Conservation (phyloP, 805 yeast species). For the Cyberlindnera saturnus region DNA sequence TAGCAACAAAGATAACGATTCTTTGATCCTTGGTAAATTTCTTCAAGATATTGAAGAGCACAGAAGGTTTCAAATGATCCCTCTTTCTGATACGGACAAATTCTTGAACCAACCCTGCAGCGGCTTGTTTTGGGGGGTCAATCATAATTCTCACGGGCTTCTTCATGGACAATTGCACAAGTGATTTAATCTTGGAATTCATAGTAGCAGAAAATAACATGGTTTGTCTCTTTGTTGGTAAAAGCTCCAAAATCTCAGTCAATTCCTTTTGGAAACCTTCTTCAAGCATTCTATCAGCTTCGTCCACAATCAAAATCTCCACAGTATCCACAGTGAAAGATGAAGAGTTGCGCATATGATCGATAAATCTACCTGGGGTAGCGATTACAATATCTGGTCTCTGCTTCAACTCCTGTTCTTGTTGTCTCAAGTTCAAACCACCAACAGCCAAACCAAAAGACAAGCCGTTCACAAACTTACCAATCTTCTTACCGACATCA, state of each 20-base stretch:
- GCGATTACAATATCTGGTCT: conserved; percentile 97
- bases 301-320: conserved; percentile 91
- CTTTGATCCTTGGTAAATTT: conserved; percentile 60
- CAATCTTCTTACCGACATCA: conserved; percentile 86
- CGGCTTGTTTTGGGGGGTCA: conserved; percentile 93
- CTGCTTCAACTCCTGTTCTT: conserved; percentile 86
- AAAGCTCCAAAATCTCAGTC: conserved; percentile 77
- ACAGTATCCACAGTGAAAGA: conserved; percentile 86
- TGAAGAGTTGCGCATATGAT: conserved; percentile 92
- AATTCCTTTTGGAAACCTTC: conserved; percentile 97
- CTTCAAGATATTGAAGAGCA: conserved; percentile 65
- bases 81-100: conserved; percentile 92
- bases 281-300: conserved; percentile 98
- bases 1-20: conserved; percentile 83
- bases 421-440: conserved; percentile 91
- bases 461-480: conserved; percentile 66
- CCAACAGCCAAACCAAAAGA: conserved; percentile 97
- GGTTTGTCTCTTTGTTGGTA: conserved; percentile 92
- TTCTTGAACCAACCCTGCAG: conserved; percentile 85
- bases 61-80: conserved; percentile 77
- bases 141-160: conserved; percentile 94
- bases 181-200: conserved; percentile 86
- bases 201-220: conserved; percentile 95
- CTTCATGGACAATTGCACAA: conserved; percentile 81
- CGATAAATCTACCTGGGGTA: conserved; percentile 98